Conservation (phyloP, 2,329 filamentous ascomycete species). For the Bisporella sp. region DNA sequence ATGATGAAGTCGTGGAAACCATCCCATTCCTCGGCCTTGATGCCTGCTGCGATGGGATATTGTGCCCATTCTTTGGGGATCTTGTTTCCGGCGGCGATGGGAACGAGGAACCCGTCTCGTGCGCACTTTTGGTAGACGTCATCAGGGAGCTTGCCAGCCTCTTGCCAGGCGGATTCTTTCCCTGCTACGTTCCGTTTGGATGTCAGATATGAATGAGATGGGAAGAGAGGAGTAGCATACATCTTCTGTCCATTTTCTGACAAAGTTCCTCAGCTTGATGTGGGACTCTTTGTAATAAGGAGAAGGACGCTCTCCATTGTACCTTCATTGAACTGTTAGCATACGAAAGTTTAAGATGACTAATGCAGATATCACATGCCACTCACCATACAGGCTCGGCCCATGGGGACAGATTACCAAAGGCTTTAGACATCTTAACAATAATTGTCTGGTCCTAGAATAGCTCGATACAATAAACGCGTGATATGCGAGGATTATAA, state of each 20-base stretch:
- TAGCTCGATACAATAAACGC: too few species aligned
- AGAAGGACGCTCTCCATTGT: constrained; percentile 9
- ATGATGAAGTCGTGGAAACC: constrained; percentile 31
- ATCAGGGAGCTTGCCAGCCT: constrained; percentile 6
- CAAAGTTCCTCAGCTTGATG: constrained; percentile 7
- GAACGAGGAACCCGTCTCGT: constrained; percentile 7
- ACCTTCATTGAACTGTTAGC: neutral
- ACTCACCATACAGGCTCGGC: constrained; percentile 2
- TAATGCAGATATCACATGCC: neutral
- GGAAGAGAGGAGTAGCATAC: neutral
- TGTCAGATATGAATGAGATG: neutral
- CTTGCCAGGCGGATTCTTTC: constrained; percentile 8
- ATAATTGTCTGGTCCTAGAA: too few species aligned
- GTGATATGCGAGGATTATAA: too few species aligned
- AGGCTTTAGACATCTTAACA: neutral
- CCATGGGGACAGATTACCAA: neutral
- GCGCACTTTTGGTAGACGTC: constrained; percentile 9
- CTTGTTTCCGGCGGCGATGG: constrained; percentile 6
- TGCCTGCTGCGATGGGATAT: constrained; percentile 20
- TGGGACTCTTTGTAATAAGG: constrained; percentile 11
- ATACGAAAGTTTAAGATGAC: neutral
- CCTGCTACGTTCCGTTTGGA: constrained; percentile 6
- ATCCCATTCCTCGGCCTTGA: constrained; percentile 27
- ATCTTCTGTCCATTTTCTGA: constrained; percentile 9
- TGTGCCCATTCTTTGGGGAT: constrained; percentile 8